Evolutionary conservation across 208 protist species (phyloP).

Genomic region (Leishmania gerbilli): DNA sequence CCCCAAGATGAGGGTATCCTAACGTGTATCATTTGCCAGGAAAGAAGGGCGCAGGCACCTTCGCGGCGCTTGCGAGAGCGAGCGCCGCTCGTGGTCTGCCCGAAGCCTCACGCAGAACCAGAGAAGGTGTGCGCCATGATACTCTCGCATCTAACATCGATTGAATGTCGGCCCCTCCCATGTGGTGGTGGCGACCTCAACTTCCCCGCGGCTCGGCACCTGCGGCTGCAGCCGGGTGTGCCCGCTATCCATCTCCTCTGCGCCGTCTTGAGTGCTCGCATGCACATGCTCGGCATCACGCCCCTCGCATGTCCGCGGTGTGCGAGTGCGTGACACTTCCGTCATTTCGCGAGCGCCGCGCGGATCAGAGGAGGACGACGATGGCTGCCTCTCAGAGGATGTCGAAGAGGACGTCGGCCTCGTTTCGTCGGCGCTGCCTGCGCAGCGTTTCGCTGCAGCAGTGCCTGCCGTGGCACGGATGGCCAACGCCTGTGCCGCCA

Average conservation of each 20-base stretch:
- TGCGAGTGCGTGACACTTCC: not conserved
- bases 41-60: not conserved
- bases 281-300: not conserved
- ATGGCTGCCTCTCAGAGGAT: not conserved
- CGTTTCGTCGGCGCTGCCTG: not conserved
- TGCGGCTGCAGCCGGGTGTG: not conserved
- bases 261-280: not conserved
- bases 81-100: too few species aligned
- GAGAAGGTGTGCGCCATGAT: not conserved
- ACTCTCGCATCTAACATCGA: not conserved
- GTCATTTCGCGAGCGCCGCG: not conserved
- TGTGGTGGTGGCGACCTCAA: not conserved
- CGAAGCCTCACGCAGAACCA: not conserved
- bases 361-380: not conserved
- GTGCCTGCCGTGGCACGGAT: not conserved
- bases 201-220: not conserved
- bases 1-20: not conserved
- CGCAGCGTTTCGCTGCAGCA: not conserved
- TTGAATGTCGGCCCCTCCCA: not conserved
- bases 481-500: slow-evolving; percentile 15
- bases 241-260: not conserved
- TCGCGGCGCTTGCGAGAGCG: not conserved
- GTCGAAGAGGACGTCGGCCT: slow-evolving; percentile 1
- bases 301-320: not conserved
- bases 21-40: not conserved